Evolutionary conservation across 139 green algal genomes (phyloP), one percentile per base, ranked within the genome.

Genomic region (Chlamydomonas sp.): DNA sequence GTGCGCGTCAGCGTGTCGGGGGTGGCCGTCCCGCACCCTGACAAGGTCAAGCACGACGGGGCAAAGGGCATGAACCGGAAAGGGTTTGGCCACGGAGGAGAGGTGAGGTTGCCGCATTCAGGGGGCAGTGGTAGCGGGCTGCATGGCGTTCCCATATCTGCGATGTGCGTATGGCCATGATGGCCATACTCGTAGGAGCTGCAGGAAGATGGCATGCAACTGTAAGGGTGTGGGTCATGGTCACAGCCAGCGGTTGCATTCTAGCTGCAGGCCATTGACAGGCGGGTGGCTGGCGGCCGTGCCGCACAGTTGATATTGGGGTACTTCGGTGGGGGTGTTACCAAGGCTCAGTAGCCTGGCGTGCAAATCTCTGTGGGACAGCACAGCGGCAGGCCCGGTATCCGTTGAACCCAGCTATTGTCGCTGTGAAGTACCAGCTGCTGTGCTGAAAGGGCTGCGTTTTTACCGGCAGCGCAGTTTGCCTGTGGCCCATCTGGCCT

Each of bases 11-110:
- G 57, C 31, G 92, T 85, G 2, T 88, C 89, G 4, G 96, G 91
- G 0, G 88, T 97, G n/a, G 88, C 95, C n/a, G 91, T 98, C 77
- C 97, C 97, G 0, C 97, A 99, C 89, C 96, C 96, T 15, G 95
- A 98, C 63, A 99, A 99, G 93, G 93, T 97, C 14, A 85, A 84
- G 74, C 85, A 72, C 10, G 63, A 73, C 49, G 93, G 94, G 9
- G 83, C 92, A 10, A 95, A 96, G 77, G 97, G 94, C 4, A 85
- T 96, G 20, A 98, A 97, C 92, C 83, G 84, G 31, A 92, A 94
- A 72, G 90, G 93, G 8, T 93, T 92, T 63, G 97, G 97, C 5
- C 95, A 95, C 79, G 97, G 89, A 5, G 97, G 97, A 0, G 97
- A 99, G 89, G 97, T 98, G 91, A 92, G 95, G 0, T 99, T 98